Evolutionary conservation across 768 basidiomycete species (phyloP).

Genomic region (Infundibulicybe gibba): DNA sequence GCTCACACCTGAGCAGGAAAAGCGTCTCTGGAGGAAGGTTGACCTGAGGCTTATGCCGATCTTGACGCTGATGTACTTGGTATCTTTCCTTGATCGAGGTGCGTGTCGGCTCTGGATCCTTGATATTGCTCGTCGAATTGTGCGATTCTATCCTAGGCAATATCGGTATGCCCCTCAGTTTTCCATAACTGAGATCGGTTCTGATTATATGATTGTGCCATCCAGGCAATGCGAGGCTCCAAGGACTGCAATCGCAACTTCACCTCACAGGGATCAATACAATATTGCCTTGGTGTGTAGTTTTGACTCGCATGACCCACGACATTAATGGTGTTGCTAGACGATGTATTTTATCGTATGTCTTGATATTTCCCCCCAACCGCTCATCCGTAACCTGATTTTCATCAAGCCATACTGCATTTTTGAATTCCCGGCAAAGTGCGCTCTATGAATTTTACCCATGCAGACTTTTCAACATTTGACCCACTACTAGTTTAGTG

Average conservation of each 20-base stretch:
- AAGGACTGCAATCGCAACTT: conserved; percentile 57
- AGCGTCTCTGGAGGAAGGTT: conserved; percentile 54
- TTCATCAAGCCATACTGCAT: conserved; percentile 49
- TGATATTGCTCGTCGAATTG: not conserved
- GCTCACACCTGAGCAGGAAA: conserved; percentile 45
- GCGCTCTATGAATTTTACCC: conserved; percentile 6
- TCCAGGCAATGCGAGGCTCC: conserved; percentile 61
- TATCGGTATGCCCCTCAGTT: conserved; percentile 37
- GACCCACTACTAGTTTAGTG: conserved; percentile 33
- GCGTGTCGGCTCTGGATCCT: conserved; percentile 5
- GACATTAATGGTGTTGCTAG: conserved; percentile 23
- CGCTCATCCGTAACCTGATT: not conserved
- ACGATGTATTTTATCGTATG: conserved; percentile 71
- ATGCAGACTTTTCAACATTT: not conserved
- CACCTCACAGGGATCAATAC: too few species aligned
- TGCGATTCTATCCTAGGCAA: conserved; percentile 36
- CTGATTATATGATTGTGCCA: conserved; percentile 8
- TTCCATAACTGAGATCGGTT: not conserved
- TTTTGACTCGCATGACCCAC: not conserved
- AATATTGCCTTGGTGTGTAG: conserved; percentile 42
- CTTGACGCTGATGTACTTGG: conserved; percentile 54
- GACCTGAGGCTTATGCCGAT: conserved; percentile 60
- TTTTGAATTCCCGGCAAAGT: conserved; percentile 74
- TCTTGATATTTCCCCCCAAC: not conserved
- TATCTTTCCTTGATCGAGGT: conserved; percentile 66